These are phyloP conservation scores for Fusarium haematococcum DNA, from an alignment of 2,329 filamentous ascomycete species.

Conservation along the genomic window DNA sequence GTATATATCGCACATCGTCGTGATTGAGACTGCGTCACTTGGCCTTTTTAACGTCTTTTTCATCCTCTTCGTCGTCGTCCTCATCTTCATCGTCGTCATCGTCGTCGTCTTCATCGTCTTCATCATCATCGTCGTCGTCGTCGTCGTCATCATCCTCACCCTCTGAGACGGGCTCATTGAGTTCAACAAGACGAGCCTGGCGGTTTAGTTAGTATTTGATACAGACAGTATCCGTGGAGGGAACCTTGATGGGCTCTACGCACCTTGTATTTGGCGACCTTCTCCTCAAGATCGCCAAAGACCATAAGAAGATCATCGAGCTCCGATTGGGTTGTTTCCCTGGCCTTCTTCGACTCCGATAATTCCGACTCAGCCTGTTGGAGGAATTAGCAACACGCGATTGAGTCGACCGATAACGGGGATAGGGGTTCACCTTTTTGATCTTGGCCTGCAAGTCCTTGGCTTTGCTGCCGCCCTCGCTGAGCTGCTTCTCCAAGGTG, in stretches of 20 bases:
- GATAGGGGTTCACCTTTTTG: conserved; percentile 39
- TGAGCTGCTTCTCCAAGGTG: conserved; percentile 45
- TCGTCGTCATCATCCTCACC: conserved; percentile 70
- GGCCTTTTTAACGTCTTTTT: conserved; percentile 7
- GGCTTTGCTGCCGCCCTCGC: conserved; percentile 28
- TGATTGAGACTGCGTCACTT: background rate
- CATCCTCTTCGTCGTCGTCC: background rate
- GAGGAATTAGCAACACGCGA: conserved; percentile 30
- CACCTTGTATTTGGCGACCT: conserved; percentile 80
- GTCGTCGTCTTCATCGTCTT: conserved; percentile 34
- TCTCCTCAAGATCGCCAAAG: conserved; percentile 83
- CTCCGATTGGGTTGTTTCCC: conserved; percentile 74
- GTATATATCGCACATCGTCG: conserved; percentile 38
- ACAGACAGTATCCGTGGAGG: background rate
- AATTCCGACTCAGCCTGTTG: conserved; percentile 48
- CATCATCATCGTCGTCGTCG: conserved; percentile 20
- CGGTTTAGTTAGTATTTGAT: conserved; percentile 16
- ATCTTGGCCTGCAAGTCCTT: conserved; percentile 40
- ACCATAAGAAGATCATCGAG: conserved; percentile 86
- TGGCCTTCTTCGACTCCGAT: conserved; percentile 68
- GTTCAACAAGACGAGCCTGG: conserved; percentile 69
- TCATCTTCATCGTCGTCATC: conserved; percentile 10
- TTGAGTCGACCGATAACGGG: conserved; percentile 35
- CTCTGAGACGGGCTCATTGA: conserved; percentile 80
- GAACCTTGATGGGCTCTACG: conserved; percentile 34